Conservation (phyloP, 2,329 filamentous ascomycete genomes). For the Stachybotrys chartarum region DNA sequence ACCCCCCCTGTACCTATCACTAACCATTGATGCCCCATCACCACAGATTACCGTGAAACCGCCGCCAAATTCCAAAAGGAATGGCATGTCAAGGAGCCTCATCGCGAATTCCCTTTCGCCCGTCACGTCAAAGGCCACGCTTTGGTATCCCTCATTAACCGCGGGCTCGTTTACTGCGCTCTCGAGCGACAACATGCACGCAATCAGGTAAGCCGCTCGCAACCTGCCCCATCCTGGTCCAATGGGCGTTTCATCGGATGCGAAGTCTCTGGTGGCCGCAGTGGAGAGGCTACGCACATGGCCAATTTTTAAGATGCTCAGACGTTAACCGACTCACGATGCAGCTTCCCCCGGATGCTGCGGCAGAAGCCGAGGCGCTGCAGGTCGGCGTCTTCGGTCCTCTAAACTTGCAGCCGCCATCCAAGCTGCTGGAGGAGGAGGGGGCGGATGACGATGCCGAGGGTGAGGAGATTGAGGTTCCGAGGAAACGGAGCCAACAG, state of each 20-base stretch:
- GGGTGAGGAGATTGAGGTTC: conserved; percentile 31
- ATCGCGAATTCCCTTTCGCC: conserved; percentile 56
- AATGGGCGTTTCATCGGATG: conserved; percentile 3
- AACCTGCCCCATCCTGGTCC: conserved; percentile 5
- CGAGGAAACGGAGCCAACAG: conserved; percentile 44
- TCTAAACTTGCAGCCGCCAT: conserved; percentile 37
- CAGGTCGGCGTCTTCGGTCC: conserved; percentile 52
- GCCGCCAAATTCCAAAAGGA: conserved; percentile 62
- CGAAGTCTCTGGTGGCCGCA: not conserved
- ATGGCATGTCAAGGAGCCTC: conserved; percentile 57
- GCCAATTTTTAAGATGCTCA: not conserved
- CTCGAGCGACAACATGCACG: conserved; percentile 48
- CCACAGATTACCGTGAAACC: conserved; percentile 58
- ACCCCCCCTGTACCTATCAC: conserved; percentile 8
- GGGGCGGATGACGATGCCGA: conserved; percentile 29
- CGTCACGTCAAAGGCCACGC: conserved; percentile 58
- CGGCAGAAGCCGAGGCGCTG: conserved; percentile 37
- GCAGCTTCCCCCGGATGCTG: conserved; percentile 42
- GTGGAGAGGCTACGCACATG: not conserved
- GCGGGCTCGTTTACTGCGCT: conserved; percentile 54
- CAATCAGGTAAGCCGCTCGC: conserved; percentile 36
- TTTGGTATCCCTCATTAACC: conserved; percentile 55
- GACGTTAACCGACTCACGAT: conserved; percentile 8
- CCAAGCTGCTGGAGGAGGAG: conserved; percentile 26
- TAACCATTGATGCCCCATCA: conserved; percentile 13